Percentiles rank a stretch among this genome's conserved stretches.
Conservation (phyloP, 2,329 filamentous ascomycete species). For the Tympanopsis confertula region DNA sequence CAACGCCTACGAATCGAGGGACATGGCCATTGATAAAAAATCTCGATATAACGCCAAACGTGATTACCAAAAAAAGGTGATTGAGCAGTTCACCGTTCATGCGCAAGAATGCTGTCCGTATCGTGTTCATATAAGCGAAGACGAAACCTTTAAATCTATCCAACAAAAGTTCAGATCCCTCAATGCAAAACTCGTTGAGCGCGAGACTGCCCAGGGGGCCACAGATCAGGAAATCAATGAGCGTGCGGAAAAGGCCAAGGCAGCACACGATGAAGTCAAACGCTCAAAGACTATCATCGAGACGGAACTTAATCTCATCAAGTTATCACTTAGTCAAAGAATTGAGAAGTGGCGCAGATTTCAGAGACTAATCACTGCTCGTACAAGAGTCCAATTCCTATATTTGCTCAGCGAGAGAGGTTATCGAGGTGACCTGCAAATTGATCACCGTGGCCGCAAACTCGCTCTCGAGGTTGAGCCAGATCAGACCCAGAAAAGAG, state of each 20-base stretch:
- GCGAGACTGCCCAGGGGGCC: conserved; percentile 46
- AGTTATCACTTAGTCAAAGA: conserved; percentile 54
- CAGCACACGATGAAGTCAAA: conserved; percentile 26
- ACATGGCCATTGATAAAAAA: conserved; percentile 33
- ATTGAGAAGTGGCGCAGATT: conserved; percentile 70
- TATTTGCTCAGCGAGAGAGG: conserved; percentile 81
- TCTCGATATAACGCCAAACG: conserved; percentile 30
- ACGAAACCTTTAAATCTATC: conserved; percentile 48
- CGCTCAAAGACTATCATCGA: conserved; percentile 30
- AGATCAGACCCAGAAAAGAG: conserved; percentile 56
- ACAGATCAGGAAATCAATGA: conserved; percentile 53
- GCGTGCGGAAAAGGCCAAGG: conserved; percentile 25
- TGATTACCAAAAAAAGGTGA: conserved; percentile 29
- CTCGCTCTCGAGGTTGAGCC: conserved; percentile 70
- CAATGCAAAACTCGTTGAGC: conserved; percentile 41
- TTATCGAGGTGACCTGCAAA: conserved; percentile 70
- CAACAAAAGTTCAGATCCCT: conserved; percentile 42
- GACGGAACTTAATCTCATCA: conserved; percentile 28
- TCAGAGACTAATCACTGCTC: conserved; percentile 72
- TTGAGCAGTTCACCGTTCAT: conserved; percentile 40
- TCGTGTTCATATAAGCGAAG: conserved; percentile 51
- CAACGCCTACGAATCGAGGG: conserved; percentile 36
- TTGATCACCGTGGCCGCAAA: conserved; percentile 64
- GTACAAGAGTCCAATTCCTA: conserved; percentile 74
- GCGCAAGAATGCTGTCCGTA: conserved; percentile 39